Evolutionary conservation across 2,329 filamentous ascomycete genomes (phyloP).

Genomic region (Colletotrichum musicola): DNA sequence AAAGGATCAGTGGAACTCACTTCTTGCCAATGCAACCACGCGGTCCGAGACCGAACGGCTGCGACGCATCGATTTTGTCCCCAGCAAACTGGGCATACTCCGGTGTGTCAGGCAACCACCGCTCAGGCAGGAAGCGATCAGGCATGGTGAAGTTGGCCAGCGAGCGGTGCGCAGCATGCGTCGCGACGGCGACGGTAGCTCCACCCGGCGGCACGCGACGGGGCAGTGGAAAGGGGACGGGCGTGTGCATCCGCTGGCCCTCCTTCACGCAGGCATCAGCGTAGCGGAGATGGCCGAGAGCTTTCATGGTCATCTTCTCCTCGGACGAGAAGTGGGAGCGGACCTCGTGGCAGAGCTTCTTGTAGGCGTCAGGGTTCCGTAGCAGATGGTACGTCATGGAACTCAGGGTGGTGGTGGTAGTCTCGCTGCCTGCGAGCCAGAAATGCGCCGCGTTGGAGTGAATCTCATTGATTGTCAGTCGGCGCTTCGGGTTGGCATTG

Average conservation of each 20-base stretch:
- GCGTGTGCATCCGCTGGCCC: background rate
- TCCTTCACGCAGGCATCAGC: background rate
- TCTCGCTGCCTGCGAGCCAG: conserved; percentile 51
- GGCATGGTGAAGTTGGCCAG: background rate
- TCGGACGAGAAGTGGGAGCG: background rate
- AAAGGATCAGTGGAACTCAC: background rate
- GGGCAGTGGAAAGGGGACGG: background rate
- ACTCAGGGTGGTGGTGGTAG: conserved; percentile 50
- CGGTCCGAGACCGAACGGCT: background rate
- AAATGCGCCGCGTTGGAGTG: background rate
- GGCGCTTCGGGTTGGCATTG: background rate
- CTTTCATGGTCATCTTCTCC: background rate
- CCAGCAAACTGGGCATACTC: background rate
- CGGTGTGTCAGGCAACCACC: background rate
- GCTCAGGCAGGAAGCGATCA: background rate
- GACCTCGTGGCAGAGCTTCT: conserved; percentile 50
- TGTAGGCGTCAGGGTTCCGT: conserved; percentile 46
- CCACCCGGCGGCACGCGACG: background rate
- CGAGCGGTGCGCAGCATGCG: background rate
- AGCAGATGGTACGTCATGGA: conserved; percentile 54
- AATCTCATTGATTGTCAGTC: background rate
- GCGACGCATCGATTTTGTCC: background rate
- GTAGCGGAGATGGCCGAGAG: background rate
- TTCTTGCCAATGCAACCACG: background rate
- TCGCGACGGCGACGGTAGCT: background rate